These are phyloP conservation scores for Talaromyces sp. DNA, from an alignment of 2,329 filamentous ascomycete genomes.

Conservation along the genomic window DNA sequence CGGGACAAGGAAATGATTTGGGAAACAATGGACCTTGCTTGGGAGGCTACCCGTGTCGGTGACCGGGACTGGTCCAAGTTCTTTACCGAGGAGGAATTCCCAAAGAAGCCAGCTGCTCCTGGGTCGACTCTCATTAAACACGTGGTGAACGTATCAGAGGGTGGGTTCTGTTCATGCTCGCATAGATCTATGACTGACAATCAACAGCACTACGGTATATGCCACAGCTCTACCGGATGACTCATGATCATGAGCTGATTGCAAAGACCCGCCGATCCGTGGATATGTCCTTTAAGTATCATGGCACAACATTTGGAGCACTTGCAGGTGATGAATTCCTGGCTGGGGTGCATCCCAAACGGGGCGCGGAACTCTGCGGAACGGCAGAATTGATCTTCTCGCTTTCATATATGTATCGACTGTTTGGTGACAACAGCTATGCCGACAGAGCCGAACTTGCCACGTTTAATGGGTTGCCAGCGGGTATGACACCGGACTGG, in stretches of 20 bases:
- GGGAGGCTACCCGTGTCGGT: conserved; percentile 14
- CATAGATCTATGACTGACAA: neutral
- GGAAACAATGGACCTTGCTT: conserved; percentile 18
- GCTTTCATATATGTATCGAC: conserved; percentile 18
- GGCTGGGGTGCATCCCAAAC: conserved; percentile 17
- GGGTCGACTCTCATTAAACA: conserved; percentile 16
- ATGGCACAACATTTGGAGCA: conserved; percentile 17
- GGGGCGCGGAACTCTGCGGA: conserved; percentile 16
- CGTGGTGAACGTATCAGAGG: conserved; percentile 17
- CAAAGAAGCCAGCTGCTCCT: conserved; percentile 14
- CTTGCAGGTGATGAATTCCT: conserved; percentile 16
- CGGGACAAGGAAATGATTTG: conserved; percentile 16
- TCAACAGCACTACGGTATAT: conserved; percentile 14
- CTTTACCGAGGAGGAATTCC: conserved; percentile 17
- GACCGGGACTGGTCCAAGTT: conserved; percentile 17
- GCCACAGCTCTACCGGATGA: conserved; percentile 17
- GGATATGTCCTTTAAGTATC: conserved; percentile 17
- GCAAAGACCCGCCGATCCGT: conserved; percentile 13
- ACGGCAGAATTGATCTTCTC: conserved; percentile 17
- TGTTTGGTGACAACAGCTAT: conserved; percentile 16
- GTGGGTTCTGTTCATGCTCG: neutral
- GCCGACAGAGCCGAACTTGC: conserved; percentile 16
- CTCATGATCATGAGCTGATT: conserved; percentile 11
- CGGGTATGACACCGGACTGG: conserved; percentile 16
- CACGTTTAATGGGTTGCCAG: conserved; percentile 15